phyloP scores from a whole-genome alignment of 2,329 filamentous ascomycete species.

The Metarhizium humberi region DNA sequence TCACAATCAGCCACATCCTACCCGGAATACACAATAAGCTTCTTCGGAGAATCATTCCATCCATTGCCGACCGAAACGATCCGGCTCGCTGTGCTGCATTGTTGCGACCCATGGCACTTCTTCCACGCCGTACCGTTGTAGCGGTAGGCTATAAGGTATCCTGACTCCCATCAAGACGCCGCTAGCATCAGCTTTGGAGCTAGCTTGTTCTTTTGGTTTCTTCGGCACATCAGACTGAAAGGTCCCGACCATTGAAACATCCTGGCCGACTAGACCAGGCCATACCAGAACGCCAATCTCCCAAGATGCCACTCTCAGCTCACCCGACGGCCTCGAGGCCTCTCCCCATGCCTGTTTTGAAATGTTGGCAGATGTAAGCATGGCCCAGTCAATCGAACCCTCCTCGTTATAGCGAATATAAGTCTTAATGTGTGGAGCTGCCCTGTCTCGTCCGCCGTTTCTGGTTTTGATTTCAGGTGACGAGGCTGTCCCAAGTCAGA shows the following conservation, averaged over 20 bases:
- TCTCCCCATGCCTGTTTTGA: constrained; percentile 87
- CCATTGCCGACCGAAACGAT: constrained; percentile 45
- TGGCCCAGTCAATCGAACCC: constrained; percentile 65
- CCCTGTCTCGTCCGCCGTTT: constrained; percentile 54
- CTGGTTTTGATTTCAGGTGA: constrained; percentile 12
- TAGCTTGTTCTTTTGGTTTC: constrained; percentile 24
- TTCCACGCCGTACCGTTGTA: constrained; percentile 51
- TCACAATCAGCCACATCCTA: not conserved
- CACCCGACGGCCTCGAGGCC: constrained; percentile 41
- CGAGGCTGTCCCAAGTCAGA: constrained; percentile 16
- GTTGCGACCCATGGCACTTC: constrained; percentile 75
- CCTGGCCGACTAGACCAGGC: constrained; percentile 49
- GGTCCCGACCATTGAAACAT: constrained; percentile 54
- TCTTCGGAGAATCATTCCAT: not conserved
- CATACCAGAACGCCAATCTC: constrained; percentile 79
- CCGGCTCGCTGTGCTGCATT: constrained; percentile 46
- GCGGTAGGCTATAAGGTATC: constrained; percentile 74
- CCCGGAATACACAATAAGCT: not conserved
- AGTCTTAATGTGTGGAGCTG: constrained; percentile 84
- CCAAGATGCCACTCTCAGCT: constrained; percentile 68
- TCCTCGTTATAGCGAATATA: constrained; percentile 59
- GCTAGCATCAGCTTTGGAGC: constrained; percentile 12
- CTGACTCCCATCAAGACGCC: constrained; percentile 54
- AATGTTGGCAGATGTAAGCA: constrained; percentile 84
- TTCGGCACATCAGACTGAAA: constrained; percentile 53